phyloP scores from a whole-genome alignment of 495 filamentous ascomycete genomes.

The Antarctomyces pellizariae region DNA sequence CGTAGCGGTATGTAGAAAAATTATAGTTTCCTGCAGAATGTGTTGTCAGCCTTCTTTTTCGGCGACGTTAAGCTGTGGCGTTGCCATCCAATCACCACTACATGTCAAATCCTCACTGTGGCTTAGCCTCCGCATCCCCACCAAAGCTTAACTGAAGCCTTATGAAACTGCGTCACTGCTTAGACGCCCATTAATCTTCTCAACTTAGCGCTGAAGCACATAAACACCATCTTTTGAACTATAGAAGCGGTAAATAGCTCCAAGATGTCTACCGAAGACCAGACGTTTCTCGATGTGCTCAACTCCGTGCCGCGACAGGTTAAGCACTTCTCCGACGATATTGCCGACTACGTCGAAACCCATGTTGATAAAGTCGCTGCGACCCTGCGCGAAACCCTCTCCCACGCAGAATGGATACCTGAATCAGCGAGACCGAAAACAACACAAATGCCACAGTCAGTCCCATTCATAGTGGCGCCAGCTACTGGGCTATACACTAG shows the following conservation, averaged over 20 bases:
- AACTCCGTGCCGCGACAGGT: conserved; percentile 50
- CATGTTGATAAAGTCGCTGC: conserved; percentile 47
- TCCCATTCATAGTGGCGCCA: conserved; percentile 16
- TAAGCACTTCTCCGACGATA: conserved; percentile 33
- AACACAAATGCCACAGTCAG: conserved; percentile 20
- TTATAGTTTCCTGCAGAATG: too few relatives aligned
- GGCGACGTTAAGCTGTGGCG: too few relatives aligned
- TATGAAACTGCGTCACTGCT: neutral
- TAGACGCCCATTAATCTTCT: neutral
- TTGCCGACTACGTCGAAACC: conserved; percentile 55
- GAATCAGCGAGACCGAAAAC: conserved; percentile 34
- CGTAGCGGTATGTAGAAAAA: too few relatives aligned
- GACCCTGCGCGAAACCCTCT: conserved; percentile 34
- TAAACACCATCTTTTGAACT: too few relatives aligned
- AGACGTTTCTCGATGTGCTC: conserved; percentile 42
- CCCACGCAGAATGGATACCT: conserved; percentile 44
- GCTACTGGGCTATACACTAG: conserved; percentile 20
- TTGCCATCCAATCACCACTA: neutral
- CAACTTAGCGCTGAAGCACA: neutral
- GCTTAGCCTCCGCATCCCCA: neutral
- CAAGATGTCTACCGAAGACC: conserved; percentile 37
- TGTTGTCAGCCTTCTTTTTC: too few relatives aligned
- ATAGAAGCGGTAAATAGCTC: too few relatives aligned
- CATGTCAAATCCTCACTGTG: neutral
- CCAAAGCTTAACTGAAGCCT: neutral